Evolutionary conservation across 306 rosid genomes (phyloP).

Genomic region (Dryas alaskensis): DNA sequence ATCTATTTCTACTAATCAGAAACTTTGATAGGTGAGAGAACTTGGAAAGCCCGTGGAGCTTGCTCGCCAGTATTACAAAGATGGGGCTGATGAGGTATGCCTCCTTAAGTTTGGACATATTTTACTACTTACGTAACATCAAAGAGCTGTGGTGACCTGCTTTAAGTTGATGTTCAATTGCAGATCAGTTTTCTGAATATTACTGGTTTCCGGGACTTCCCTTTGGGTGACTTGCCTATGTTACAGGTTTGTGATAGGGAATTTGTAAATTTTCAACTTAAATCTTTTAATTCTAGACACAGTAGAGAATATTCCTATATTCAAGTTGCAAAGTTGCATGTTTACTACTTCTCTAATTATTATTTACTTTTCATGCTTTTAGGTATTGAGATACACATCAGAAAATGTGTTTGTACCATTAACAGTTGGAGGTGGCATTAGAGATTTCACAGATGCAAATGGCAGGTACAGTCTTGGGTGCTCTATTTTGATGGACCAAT

Average conservation of each 20-base stretch:
- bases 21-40: slow-evolving; percentile 68
- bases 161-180: slow-evolving; percentile 24
- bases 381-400: slow-evolving; percentile 84
- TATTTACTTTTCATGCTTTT: slow-evolving; percentile 26
- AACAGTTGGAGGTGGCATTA: slow-evolving; percentile 97
- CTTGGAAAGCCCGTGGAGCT: slow-evolving; percentile 98
- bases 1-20: slow-evolving; percentile 9
- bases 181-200: slow-evolving; percentile 92
- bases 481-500: slow-evolving; percentile 1
- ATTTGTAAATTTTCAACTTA: background rate
- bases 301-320: background rate
- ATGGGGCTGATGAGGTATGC: slow-evolving; percentile 96
- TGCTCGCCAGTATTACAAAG: slow-evolving; percentile 85
- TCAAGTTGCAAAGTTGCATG: background rate
- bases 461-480: slow-evolving; percentile 63
- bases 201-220: slow-evolving; percentile 96
- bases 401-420: slow-evolving; percentile 96
- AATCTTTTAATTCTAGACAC: background rate
- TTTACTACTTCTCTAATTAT: background rate
- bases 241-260: slow-evolving; percentile 61
- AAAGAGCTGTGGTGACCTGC: slow-evolving; percentile 14
- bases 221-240: slow-evolving; percentile 98
- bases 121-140: slow-evolving; percentile 14
- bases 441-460: slow-evolving; percentile 84
- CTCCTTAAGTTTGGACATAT: slow-evolving; percentile 17